Percentiles rank a stretch among this genome's conserved stretches.
These are phyloP conservation scores for Yarrowia porcina DNA, from an alignment of 805 yeast species.

Conservation along the genomic window DNA sequence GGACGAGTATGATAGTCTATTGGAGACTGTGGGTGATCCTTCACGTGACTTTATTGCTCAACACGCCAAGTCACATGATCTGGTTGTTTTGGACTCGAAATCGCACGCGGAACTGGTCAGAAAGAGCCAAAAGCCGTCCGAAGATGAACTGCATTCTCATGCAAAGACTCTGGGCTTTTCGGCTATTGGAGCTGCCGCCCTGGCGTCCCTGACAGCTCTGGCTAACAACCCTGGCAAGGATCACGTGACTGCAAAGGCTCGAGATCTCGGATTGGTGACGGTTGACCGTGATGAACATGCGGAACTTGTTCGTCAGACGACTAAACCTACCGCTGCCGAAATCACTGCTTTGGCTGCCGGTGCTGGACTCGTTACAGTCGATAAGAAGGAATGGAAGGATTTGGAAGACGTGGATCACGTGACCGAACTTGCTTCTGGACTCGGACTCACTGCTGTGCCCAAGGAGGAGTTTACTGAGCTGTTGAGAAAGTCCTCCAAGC, in stretches of 20 bases:
- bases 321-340: constrained; percentile 27
- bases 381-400: background rate
- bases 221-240: constrained; percentile 8
- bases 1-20: constrained; percentile 21
- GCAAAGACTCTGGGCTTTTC: constrained; percentile 19
- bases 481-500: constrained; percentile 32
- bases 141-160: constrained; percentile 10
- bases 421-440: constrained; percentile 30
- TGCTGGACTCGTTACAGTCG: background rate
- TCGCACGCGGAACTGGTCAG: constrained; percentile 34
- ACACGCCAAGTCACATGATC: constrained; percentile 37
- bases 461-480: constrained; percentile 27
- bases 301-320: constrained; percentile 27
- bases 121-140: constrained; percentile 15
- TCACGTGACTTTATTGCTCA: constrained; percentile 37
- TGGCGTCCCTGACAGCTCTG: constrained; percentile 13
- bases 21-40: constrained; percentile 12
- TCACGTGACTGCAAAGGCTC: constrained; percentile 29
- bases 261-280: constrained; percentile 34
- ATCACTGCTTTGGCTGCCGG: background rate
- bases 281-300: constrained; percentile 37
- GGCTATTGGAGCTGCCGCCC: background rate
- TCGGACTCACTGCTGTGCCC: constrained; percentile 26
- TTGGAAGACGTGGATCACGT: background rate
- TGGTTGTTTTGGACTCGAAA: constrained; percentile 37